Conservation (phyloP, 208 protist genomes). For the Wallacemonas sp. region DNA sequence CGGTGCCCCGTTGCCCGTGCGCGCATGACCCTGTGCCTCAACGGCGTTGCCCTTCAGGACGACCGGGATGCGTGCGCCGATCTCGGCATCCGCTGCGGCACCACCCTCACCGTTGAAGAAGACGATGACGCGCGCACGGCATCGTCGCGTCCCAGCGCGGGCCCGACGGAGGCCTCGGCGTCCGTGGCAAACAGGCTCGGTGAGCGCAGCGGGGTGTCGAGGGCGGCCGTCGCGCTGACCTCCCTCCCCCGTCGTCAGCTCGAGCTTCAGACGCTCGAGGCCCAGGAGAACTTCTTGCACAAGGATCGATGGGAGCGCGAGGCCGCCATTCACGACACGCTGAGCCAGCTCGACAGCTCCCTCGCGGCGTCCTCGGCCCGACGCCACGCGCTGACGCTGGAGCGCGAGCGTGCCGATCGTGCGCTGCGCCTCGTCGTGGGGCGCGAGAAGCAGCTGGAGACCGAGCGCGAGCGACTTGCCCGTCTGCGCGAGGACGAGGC, state of each 20-base stretch:
- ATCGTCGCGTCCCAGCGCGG: too few relatives aligned
- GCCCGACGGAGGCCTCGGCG: not conserved
- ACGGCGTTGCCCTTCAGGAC: conserved; percentile 50
- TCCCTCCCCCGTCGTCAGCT: conserved; percentile 45
- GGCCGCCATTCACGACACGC: conserved; percentile 31
- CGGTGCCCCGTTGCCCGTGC: conserved; percentile 47
- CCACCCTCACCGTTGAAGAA: conserved; percentile 59
- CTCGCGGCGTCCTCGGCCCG: conserved; percentile 31
- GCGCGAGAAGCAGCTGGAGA: conserved; percentile 1
- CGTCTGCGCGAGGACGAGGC: conserved; percentile 34
- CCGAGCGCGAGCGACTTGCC: conserved; percentile 26
- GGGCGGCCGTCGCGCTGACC: conserved; percentile 15
- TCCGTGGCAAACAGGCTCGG: too few relatives aligned
- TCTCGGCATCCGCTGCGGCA: conserved; percentile 58
- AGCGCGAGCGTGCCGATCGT: conserved; percentile 36
- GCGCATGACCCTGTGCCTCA: conserved; percentile 53
- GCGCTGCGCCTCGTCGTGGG: conserved; percentile 27
- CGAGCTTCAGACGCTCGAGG: conserved; percentile 68
- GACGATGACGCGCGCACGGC: too few relatives aligned
- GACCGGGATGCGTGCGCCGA: conserved; percentile 46
- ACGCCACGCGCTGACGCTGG: conserved; percentile 31
- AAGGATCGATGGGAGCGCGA: conserved; percentile 32
- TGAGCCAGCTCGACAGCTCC: conserved; percentile 37
- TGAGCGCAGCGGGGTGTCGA: too few relatives aligned
- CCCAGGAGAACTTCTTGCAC: conserved; percentile 47